phyloP scores from a whole-genome alignment of 208 protist species.

The Lotmaria passim region DNA sequence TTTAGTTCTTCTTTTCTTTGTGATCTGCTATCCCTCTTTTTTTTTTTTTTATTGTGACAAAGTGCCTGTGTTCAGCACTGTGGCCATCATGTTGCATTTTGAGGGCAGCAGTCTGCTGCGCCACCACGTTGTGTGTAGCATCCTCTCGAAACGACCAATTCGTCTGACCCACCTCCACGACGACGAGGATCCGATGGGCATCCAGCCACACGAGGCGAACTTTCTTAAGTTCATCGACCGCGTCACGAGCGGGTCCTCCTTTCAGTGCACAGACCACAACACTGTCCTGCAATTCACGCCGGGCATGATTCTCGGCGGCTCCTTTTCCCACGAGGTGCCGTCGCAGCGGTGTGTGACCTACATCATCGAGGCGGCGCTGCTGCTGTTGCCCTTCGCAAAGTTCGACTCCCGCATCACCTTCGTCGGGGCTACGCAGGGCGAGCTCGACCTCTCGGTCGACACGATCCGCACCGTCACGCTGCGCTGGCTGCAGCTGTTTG shows the following conservation, averaged over 20 bases:
- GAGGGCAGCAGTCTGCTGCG: slow-evolving; percentile 87
- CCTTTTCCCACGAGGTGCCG: slow-evolving; percentile 87
- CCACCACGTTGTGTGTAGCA: slow-evolving; percentile 88
- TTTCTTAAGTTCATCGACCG: slow-evolving; percentile 94
- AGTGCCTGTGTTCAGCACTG: not conserved
- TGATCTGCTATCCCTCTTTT: not conserved
- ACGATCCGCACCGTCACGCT: slow-evolving; percentile 90
- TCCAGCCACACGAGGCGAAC: slow-evolving; percentile 85
- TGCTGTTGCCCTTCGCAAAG: slow-evolving; percentile 92
- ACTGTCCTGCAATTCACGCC: slow-evolving; percentile 84
- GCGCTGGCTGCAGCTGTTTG: slow-evolving; percentile 89
- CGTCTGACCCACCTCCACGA: slow-evolving; percentile 73
- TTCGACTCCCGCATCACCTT: slow-evolving; percentile 87
- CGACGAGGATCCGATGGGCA: slow-evolving; percentile 74
- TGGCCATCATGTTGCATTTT: slow-evolving; percentile 69
- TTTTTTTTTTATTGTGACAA: not conserved
- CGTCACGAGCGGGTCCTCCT: slow-evolving; percentile 84
- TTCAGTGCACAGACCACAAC: slow-evolving; percentile 80
- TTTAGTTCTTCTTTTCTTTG: not conserved
- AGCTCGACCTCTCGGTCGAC: slow-evolving; percentile 88
- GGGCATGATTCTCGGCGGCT: slow-evolving; percentile 91
- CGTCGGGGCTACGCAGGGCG: slow-evolving; percentile 84
- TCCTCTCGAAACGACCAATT: slow-evolving; percentile 77
- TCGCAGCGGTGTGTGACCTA: slow-evolving; percentile 84
- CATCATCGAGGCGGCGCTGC: slow-evolving; percentile 82